These are phyloP conservation scores for Nigrospora osmanthi DNA, from an alignment of 2,329 filamentous ascomycete species.

Conservation along the genomic window DNA sequence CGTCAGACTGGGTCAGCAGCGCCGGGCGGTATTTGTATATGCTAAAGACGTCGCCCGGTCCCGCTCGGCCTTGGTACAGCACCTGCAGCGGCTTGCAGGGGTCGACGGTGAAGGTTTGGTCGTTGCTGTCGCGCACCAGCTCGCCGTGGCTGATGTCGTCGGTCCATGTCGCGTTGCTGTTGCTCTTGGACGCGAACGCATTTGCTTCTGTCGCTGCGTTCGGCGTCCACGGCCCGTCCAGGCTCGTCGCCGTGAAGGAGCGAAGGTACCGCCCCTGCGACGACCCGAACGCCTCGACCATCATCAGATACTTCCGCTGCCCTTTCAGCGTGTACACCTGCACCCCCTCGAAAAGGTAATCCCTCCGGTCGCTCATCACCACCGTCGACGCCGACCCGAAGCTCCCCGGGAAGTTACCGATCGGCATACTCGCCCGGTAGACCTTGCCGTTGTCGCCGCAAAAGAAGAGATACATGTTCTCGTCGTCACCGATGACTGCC, in stretches of 20 bases:
- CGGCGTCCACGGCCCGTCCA: slow-evolving; percentile 49
- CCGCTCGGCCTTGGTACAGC: slow-evolving; percentile 53
- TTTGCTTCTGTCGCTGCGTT: slow-evolving; percentile 45
- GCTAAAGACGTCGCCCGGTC: slow-evolving; percentile 36
- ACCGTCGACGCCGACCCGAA: slow-evolving; percentile 45
- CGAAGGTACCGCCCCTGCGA: slow-evolving; percentile 55
- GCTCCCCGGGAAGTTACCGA: slow-evolving; percentile 51
- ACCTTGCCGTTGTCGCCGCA: slow-evolving; percentile 59
- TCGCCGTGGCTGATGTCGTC: slow-evolving; percentile 62
- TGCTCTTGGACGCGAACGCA: slow-evolving; percentile 62
- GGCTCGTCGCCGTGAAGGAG: slow-evolving; percentile 52
- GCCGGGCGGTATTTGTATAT: slow-evolving; percentile 45
- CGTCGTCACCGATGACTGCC: slow-evolving; percentile 52
- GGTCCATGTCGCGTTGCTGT: slow-evolving; percentile 57
- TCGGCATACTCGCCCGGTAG: slow-evolving; percentile 56
- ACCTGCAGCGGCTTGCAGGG: slow-evolving; percentile 54
- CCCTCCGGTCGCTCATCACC: slow-evolving; percentile 41
- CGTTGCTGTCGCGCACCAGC: slow-evolving; percentile 43
- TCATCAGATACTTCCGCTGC: slow-evolving; percentile 51
- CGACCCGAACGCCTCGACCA: slow-evolving; percentile 54
- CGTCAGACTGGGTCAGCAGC: slow-evolving; percentile 32
- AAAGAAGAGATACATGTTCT: slow-evolving; percentile 62
- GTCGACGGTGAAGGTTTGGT: slow-evolving; percentile 57
- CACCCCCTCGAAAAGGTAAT: slow-evolving; percentile 59
- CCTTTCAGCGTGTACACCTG: slow-evolving; percentile 56